Evolutionary conservation across 2,329 filamentous ascomycete genomes (phyloP).

Genomic region (Fusarium albosuccineum): DNA sequence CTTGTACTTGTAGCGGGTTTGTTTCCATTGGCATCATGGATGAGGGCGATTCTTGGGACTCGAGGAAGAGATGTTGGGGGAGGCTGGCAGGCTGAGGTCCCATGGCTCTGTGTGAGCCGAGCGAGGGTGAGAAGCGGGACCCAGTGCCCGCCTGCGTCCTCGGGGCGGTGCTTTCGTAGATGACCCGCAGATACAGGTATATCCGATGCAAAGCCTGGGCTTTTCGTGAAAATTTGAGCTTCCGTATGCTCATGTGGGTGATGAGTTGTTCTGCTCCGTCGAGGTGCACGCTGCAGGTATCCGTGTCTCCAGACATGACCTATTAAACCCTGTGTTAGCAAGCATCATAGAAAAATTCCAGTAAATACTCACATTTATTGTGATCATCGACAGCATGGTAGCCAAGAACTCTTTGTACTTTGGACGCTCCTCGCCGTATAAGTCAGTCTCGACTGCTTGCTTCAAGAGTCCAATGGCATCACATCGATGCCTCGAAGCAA

Average conservation of each 20-base stretch:
- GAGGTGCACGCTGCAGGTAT: slow-evolving; percentile 42
- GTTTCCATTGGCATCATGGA: background rate
- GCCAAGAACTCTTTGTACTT: slow-evolving; percentile 48
- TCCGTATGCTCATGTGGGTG: slow-evolving; percentile 31
- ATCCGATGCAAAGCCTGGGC: slow-evolving; percentile 41
- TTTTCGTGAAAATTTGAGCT: slow-evolving; percentile 34
- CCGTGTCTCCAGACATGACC: slow-evolving; percentile 46
- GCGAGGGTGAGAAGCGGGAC: slow-evolving; percentile 2
- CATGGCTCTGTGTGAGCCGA: background rate
- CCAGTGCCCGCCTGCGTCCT: background rate
- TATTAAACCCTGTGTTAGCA: background rate
- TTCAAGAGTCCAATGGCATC: slow-evolving; percentile 41
- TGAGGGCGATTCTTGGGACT: background rate
- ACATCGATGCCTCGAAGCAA: slow-evolving; percentile 22
- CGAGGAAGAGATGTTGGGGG: background rate
- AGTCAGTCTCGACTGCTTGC: slow-evolving; percentile 34
- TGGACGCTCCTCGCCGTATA: slow-evolving; percentile 21
- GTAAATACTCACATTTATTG: background rate
- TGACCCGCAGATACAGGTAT: slow-evolving; percentile 43
- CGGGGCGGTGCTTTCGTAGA: slow-evolving; percentile 42
- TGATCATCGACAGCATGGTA: slow-evolving; percentile 47
- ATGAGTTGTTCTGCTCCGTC: slow-evolving; percentile 40
- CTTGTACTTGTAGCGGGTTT: background rate
- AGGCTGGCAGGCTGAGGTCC: background rate
- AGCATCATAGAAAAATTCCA: background rate